phyloP scores from a whole-genome alignment of 495 filamentous ascomycete genomes.

The Aspergillus conjunctus region DNA sequence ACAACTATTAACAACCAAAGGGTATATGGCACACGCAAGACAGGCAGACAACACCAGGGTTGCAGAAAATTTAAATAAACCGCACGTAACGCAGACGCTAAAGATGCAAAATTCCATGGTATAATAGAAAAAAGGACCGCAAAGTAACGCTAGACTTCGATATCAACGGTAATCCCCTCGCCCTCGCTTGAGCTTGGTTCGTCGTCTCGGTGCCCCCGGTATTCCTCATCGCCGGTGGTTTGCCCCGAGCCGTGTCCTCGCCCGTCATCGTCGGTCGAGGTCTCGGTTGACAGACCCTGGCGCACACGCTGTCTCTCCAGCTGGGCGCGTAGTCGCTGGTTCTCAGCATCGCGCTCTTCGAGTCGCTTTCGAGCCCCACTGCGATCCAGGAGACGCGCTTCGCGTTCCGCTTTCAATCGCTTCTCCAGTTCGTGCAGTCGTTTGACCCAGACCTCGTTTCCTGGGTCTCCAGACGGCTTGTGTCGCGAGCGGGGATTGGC shows the following conservation, averaged over 20 bases:
- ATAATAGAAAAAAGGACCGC: background rate
- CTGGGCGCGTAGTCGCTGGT: slow-evolving; percentile 67
- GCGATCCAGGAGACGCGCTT: slow-evolving; percentile 82
- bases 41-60: slow-evolving; percentile 15
- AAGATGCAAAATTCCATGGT: slow-evolving; percentile 12
- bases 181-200: slow-evolving; percentile 48
- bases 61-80: background rate
- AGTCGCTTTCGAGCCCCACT: slow-evolving; percentile 80
- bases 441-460: slow-evolving; percentile 77
- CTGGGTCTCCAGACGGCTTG: slow-evolving; percentile 30
- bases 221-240: slow-evolving; percentile 21
- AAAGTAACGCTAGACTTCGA: slow-evolving; percentile 37
- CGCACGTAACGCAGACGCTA: slow-evolving; percentile 20
- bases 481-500: slow-evolving; percentile 36
- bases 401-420: slow-evolving; percentile 84
- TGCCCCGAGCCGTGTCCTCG: slow-evolving; percentile 15
- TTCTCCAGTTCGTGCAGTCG: slow-evolving; percentile 84
- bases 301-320: slow-evolving; percentile 65
- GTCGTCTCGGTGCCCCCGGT: slow-evolving; percentile 28
- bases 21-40: slow-evolving; percentile 28
- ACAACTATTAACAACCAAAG: slow-evolving; percentile 16
- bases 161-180: slow-evolving; percentile 48
- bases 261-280: slow-evolving; percentile 21
- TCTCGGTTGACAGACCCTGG: slow-evolving; percentile 35
- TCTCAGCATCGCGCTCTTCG: slow-evolving; percentile 79